Conservation (phyloP, 345 rosid genomes). For the Corymbia maculata region DNA sequence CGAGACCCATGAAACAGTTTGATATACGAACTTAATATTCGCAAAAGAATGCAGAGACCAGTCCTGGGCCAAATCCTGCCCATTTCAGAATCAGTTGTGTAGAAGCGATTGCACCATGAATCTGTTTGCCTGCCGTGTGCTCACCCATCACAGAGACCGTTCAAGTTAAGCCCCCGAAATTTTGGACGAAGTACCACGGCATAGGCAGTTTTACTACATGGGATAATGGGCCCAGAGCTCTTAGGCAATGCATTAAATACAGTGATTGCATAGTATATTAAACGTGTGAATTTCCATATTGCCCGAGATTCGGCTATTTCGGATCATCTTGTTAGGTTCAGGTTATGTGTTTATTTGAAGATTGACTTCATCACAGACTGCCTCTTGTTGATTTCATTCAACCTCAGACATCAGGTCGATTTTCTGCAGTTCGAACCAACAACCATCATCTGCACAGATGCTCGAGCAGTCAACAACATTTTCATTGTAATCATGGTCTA, state of each 20-base stretch:
- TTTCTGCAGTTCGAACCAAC: background rate
- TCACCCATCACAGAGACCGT: accelerated
- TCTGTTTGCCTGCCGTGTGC: background rate
- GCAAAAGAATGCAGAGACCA: background rate
- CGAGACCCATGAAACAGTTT: background rate
- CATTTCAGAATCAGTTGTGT: background rate
- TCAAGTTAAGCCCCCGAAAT: background rate
- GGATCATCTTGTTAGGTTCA: background rate
- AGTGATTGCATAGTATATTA: background rate
- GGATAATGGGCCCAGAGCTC: background rate
- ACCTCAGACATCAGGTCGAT: background rate
- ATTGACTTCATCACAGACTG: background rate
- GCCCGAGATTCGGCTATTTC: background rate
- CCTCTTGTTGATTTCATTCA: background rate
- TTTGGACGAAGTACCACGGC: background rate
- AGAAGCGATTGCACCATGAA: background rate
- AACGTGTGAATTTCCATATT: background rate
- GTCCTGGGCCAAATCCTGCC: background rate
- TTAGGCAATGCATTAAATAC: background rate
- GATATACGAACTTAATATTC: background rate
- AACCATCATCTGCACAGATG: background rate
- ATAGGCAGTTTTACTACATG: background rate
- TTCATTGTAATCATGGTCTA: background rate
- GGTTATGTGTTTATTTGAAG: background rate
- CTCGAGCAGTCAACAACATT: background rate